phyloP scores from a whole-genome alignment of 345 rosid species.

The Brassica incana region DNA sequence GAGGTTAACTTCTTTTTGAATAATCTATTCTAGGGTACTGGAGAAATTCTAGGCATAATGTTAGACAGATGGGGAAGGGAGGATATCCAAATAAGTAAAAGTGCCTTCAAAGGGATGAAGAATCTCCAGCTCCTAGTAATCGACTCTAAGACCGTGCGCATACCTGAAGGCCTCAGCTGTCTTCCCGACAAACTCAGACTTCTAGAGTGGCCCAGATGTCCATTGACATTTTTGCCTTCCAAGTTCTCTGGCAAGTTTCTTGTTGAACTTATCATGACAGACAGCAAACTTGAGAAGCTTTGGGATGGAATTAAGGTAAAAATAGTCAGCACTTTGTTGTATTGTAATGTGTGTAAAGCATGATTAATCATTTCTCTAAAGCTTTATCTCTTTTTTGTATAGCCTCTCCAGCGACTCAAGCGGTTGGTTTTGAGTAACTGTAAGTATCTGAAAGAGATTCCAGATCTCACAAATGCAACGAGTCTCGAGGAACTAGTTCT shows the following conservation, averaged over 20 bases:
- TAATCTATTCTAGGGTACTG: not conserved
- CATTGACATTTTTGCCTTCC: not conserved
- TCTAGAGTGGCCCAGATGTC: not conserved
- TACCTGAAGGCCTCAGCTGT: not conserved
- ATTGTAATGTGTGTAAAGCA: not conserved
- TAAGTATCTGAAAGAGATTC: not conserved
- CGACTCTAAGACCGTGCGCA: not conserved
- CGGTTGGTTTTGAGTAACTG: not conserved
- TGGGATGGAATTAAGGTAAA: constrained; percentile 32
- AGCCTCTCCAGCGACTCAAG: not conserved
- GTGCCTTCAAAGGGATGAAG: not conserved
- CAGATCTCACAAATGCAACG: not conserved
- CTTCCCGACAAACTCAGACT: not conserved
- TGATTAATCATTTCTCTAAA: not conserved
- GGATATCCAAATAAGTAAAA: not conserved
- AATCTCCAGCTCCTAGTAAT: not conserved
- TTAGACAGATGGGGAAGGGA: not conserved
- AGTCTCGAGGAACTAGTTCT: not conserved
- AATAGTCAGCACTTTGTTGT: not conserved
- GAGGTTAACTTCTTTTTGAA: not conserved
- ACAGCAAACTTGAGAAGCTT: constrained; percentile 23
- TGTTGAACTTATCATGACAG: not conserved
- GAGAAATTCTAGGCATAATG: not conserved
- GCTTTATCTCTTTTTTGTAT: not conserved
- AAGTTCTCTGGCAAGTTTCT: constrained; percentile 11